Evolutionary conservation across 2,329 filamentous ascomycete species (phyloP).

Genomic region (Aspergillus novoparasiticus): DNA sequence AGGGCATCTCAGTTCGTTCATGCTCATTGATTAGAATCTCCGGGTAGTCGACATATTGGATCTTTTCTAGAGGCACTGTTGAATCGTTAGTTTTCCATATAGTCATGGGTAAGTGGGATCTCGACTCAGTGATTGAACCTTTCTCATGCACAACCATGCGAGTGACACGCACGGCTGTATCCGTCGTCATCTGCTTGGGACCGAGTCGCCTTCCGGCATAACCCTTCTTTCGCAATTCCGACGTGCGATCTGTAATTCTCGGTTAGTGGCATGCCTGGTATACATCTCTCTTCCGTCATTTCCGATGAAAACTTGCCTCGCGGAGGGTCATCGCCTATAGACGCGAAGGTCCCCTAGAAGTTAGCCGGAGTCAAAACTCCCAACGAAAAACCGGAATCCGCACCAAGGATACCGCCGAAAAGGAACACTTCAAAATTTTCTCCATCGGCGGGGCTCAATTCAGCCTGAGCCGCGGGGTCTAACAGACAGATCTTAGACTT

Average conservation of each 20-base stretch:
- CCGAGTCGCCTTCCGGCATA: conserved; percentile 85
- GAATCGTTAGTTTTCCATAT: conserved; percentile 12
- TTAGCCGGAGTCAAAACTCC: conserved; percentile 4
- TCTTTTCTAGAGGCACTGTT: conserved; percentile 74
- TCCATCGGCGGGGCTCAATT: conserved; percentile 81
- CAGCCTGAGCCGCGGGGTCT: conserved; percentile 79
- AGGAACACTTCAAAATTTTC: conserved; percentile 85
- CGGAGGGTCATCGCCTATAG: conserved; percentile 84
- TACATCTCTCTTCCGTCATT: not conserved
- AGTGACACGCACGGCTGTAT: conserved; percentile 93
- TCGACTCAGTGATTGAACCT: conserved; percentile 51
- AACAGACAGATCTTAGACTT: conserved; percentile 83
- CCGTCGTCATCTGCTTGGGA: conserved; percentile 96
- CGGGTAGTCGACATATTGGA: conserved; percentile 83
- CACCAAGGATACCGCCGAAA: conserved; percentile 94
- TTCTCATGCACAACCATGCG: conserved; percentile 83
- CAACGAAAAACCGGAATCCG: conserved; percentile 20
- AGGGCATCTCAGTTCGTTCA: conserved; percentile 96
- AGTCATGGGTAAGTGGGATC: not conserved
- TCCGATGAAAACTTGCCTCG: conserved; percentile 64
- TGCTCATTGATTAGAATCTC: conserved; percentile 88
- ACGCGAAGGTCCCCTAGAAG: not conserved
- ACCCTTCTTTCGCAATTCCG: conserved; percentile 91
- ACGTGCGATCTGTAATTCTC: conserved; percentile 88
- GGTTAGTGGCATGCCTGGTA: conserved; percentile 6